These are phyloP conservation scores for Pyricularia sp. DNA, from an alignment of 2,329 filamentous ascomycete genomes.

Conservation along the genomic window DNA sequence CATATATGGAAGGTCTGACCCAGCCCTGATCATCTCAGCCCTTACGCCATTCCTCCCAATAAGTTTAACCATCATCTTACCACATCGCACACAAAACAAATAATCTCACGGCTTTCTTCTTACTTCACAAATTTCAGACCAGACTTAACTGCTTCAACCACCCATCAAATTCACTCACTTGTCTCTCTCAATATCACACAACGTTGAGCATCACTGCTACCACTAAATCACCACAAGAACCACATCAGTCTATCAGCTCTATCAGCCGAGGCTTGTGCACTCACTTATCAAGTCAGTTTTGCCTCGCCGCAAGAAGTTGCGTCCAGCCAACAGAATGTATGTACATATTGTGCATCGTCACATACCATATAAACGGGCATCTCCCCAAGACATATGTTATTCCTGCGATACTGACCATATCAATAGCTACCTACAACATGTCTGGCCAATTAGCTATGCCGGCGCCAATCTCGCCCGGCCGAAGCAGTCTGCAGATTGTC, in stretches of 20 bases:
- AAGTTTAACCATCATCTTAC: neutral
- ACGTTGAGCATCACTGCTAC: neutral
- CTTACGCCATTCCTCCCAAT: neutral
- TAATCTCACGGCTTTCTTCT: neutral
- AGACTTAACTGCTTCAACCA: neutral
- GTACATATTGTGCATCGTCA: neutral
- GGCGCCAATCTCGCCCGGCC: conserved; percentile 35
- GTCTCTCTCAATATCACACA: neutral
- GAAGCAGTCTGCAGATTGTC: conserved; percentile 33
- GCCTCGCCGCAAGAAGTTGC: neutral
- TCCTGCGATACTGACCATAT: neutral
- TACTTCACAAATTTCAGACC: neutral
- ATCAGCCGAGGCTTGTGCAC: neutral
- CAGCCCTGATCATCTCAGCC: neutral
- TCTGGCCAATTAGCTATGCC: conserved; percentile 35
- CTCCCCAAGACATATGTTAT: neutral
- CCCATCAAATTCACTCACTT: neutral
- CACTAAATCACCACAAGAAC: neutral
- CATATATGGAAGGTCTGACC: conserved; percentile 1
- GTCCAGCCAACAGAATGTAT: neutral
- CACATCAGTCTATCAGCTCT: neutral
- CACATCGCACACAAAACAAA: neutral
- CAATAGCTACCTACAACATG: conserved; percentile 22
- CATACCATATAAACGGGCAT: neutral
- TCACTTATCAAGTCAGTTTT: neutral